phyloP scores from a whole-genome alignment of 1,284 basidiomycete genomes.

The Ceratobasidium sp. region DNA sequence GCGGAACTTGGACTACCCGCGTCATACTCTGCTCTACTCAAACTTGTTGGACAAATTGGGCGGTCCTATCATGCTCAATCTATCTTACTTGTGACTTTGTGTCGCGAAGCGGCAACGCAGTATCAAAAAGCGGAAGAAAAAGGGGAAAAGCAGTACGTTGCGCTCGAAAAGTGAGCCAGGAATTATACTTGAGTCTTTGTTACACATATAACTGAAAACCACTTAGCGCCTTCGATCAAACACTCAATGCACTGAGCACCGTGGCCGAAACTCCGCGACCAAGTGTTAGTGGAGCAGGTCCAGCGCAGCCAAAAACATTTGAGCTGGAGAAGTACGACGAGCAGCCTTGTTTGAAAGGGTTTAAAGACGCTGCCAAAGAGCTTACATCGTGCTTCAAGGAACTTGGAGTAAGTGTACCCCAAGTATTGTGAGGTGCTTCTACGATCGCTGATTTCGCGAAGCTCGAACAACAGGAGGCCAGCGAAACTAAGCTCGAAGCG shows the following conservation, averaged over 20 bases:
- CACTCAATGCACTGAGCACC: background rate
- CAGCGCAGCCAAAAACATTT: background rate
- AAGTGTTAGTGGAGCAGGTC: background rate
- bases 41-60: background rate
- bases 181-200: too few species aligned
- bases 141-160: background rate
- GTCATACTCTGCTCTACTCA: slow-evolving; percentile 9
- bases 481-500: background rate
- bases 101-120: background rate
- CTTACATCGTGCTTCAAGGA: background rate
- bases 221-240: background rate
- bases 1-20: background rate
- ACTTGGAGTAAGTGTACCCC: background rate
- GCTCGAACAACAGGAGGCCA: background rate
- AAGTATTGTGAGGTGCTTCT: background rate
- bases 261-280: too few species aligned
- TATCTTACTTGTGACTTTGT: slow-evolving; percentile 2
- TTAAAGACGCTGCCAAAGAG: background rate
- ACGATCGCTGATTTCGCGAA: background rate
- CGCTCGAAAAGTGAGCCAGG: slow-evolving; percentile 24
- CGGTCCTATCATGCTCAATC: slow-evolving; percentile 20
- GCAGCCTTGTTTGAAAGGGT: background rate
- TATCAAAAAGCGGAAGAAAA: background rate
- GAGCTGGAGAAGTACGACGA: background rate
- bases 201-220: background rate